Conservation (phyloP, 2,329 filamentous ascomycete species). For the Nemania diffusa region DNA sequence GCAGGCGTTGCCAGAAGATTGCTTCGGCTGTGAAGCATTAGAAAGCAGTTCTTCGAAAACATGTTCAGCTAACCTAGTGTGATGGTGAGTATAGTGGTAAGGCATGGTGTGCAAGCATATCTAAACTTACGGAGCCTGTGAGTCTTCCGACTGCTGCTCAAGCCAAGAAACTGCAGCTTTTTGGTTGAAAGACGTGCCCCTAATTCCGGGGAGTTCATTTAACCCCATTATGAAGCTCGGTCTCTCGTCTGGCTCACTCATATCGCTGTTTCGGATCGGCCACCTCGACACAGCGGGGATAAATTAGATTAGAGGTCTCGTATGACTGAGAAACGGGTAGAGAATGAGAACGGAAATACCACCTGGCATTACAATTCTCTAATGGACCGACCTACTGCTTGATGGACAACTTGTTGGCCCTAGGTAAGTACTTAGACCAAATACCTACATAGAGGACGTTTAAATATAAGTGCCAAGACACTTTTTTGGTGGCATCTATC, state of each 20-base stretch:
- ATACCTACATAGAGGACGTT: background rate
- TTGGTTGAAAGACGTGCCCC: slow-evolving; percentile 48
- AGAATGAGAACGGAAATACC: background rate
- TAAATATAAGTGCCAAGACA: slow-evolving; percentile 17
- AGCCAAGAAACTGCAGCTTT: slow-evolving; percentile 48
- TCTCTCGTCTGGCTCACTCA: background rate
- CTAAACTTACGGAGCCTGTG: slow-evolving; percentile 44
- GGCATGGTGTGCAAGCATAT: background rate
- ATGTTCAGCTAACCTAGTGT: slow-evolving; percentile 49
- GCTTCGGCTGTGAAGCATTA: slow-evolving; percentile 63
- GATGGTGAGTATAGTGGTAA: slow-evolving; percentile 33
- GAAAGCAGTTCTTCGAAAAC: slow-evolving; percentile 61
- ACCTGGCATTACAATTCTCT: background rate
- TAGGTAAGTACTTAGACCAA: background rate
- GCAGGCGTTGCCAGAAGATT: slow-evolving; percentile 66
- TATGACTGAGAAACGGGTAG: background rate
- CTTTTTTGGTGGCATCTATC: slow-evolving; percentile 14
- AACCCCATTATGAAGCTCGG: slow-evolving; percentile 33
- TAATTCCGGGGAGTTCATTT: slow-evolving; percentile 39
- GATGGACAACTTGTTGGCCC: background rate
- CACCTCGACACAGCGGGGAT: background rate
- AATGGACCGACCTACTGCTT: background rate
- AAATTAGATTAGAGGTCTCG: background rate
- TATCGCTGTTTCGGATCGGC: background rate
- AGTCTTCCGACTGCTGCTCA: slow-evolving; percentile 43